Evolutionary conservation across 257 asterid genomes (phyloP).

Genomic region (Handroanthus guayacan): DNA sequence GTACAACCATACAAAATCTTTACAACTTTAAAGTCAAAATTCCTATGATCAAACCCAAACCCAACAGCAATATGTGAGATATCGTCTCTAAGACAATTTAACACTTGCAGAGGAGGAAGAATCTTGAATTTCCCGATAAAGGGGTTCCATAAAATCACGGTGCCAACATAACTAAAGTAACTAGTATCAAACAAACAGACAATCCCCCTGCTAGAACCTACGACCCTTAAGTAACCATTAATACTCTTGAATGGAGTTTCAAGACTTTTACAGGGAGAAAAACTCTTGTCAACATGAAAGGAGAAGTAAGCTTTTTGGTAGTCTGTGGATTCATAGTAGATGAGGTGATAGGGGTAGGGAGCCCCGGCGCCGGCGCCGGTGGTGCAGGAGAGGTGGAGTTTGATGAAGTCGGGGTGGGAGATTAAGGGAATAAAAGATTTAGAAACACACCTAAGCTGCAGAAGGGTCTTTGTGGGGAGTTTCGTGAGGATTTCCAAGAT

Average conservation of each 20-base stretch:
- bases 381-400: constrained; percentile 42
- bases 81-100: constrained; percentile 19
- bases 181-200: constrained; percentile 49
- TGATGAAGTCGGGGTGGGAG: constrained; percentile 50
- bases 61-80: constrained; percentile 48
- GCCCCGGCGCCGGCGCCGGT: constrained; percentile 26
- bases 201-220: constrained; percentile 46
- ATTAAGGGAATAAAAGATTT: constrained; percentile 38
- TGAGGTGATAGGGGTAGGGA: constrained; percentile 38
- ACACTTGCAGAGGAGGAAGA: constrained; percentile 20
- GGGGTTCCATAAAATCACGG: constrained; percentile 52
- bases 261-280: constrained; percentile 29
- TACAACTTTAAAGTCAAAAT: constrained; percentile 43
- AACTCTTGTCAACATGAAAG: constrained; percentile 15
- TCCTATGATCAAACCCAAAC: constrained; percentile 45
- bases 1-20: constrained; percentile 37
- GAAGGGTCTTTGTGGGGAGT: constrained; percentile 44
- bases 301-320: constrained; percentile 44
- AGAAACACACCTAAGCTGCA: constrained; percentile 46
- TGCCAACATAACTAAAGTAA: constrained; percentile 44
- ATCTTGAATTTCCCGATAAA: constrained; percentile 43
- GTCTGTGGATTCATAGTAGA: constrained; percentile 56
- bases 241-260: constrained; percentile 48
- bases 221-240: constrained; percentile 49
- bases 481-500: constrained; percentile 44